These are phyloP conservation scores for Penicillium polonicum DNA, from an alignment of 2,329 filamentous ascomycete species.

Conservation along the genomic window DNA sequence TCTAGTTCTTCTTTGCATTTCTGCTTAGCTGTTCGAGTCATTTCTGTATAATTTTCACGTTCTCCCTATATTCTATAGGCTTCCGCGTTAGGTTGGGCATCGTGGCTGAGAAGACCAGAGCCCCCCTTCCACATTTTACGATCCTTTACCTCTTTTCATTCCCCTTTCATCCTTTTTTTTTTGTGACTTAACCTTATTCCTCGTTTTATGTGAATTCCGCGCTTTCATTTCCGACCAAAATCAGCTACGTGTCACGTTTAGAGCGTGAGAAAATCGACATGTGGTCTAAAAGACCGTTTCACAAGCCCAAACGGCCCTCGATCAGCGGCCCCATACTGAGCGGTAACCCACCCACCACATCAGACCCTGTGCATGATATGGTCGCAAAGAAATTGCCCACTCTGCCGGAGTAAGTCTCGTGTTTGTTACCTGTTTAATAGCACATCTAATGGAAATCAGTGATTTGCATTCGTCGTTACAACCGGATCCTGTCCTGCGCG, in stretches of 20 bases:
- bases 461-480: constrained; percentile 10
- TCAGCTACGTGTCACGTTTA: neutral
- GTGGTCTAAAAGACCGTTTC: constrained; percentile 54
- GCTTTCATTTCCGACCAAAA: constrained; percentile 1
- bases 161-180: neutral
- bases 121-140: neutral
- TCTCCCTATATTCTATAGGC: neutral
- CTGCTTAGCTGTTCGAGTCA: neutral
- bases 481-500: constrained; percentile 1
- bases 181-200: neutral
- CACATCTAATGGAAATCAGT: constrained; percentile 9
- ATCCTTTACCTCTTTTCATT: neutral
- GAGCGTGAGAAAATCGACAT: constrained; percentile 37
- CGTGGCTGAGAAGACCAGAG: neutral
- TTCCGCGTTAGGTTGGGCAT: constrained; percentile 2
- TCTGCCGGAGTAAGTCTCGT: constrained; percentile 24
- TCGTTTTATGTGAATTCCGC: neutral
- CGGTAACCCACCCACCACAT: constrained; percentile 42
- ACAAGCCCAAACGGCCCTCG: constrained; percentile 45
- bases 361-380: constrained; percentile 31
- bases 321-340: constrained; percentile 49
- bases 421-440: neutral
- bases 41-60: neutral
- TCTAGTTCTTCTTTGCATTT: neutral
- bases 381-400: constrained; percentile 32